Conservation (phyloP, 164 flowering plant genomes). For the Kalanchoe fedtschenkoi region DNA sequence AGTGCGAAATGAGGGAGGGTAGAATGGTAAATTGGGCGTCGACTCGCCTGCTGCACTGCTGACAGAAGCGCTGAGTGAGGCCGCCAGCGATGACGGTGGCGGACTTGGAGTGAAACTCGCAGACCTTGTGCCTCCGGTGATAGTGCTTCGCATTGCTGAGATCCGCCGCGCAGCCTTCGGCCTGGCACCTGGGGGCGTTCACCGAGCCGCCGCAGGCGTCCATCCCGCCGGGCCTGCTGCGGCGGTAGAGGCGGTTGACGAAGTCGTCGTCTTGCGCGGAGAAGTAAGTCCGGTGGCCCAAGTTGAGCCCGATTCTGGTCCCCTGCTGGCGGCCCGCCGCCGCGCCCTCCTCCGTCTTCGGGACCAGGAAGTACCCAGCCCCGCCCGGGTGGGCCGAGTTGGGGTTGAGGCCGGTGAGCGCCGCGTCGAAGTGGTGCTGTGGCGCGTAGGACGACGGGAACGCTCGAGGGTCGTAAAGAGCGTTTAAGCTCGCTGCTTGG, state of each 20-base stretch:
- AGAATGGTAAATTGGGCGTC: background rate
- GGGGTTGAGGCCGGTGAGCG: background rate
- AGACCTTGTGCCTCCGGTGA: conserved; percentile 91
- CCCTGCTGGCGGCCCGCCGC: conserved; percentile 13
- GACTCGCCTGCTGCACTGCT: conserved; percentile 89
- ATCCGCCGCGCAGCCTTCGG: conserved; percentile 78
- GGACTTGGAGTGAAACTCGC: conserved; percentile 94
- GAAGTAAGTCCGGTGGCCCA: conserved; percentile 77
- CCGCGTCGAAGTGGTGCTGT: background rate
- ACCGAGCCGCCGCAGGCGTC: conserved; percentile 26
- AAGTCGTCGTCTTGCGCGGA: conserved; percentile 58
- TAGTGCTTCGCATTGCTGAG: conserved; percentile 77
- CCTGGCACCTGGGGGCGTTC: conserved; percentile 67
- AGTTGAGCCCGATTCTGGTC: conserved; percentile 58
- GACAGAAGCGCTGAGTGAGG: conserved; percentile 90
- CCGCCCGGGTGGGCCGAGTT: background rate
- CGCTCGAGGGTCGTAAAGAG: background rate
- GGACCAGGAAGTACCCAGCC: conserved; percentile 27
- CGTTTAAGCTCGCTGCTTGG: background rate
- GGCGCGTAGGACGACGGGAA: background rate
- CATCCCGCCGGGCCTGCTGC: conserved; percentile 35
- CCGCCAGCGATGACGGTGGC: conserved; percentile 69
- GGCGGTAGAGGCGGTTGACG: conserved; percentile 61
- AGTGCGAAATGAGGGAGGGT: background rate
- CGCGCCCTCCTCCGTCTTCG: conserved; percentile 37